Evolutionary conservation across 768 basidiomycete species (phyloP).

Genomic region (Xerocomellus intermedius): DNA sequence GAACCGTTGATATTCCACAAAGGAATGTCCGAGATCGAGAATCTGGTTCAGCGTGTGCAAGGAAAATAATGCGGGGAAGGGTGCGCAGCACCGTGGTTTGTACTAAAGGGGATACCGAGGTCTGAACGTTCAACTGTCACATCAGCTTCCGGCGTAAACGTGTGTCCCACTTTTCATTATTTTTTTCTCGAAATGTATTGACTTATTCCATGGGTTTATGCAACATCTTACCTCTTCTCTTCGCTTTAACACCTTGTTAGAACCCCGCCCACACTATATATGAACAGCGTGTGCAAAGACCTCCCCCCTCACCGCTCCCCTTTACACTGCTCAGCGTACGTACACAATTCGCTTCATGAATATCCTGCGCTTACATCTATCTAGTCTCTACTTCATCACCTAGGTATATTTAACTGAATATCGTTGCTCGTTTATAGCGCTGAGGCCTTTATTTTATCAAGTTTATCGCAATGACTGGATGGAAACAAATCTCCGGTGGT

Average conservation of each 20-base stretch:
- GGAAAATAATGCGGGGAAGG: too few relatives aligned
- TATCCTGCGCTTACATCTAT: not conserved
- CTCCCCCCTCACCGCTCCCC: not conserved
- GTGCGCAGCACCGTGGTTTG: too few relatives aligned
- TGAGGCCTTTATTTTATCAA: not conserved
- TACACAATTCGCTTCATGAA: not conserved
- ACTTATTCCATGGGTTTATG: not conserved
- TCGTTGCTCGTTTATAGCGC: not conserved
- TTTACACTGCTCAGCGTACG: not conserved
- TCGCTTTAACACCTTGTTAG: not conserved
- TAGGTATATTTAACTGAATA: not conserved
- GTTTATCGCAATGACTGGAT: not conserved
- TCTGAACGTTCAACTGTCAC: too few relatives aligned
- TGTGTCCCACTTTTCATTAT: too few relatives aligned
- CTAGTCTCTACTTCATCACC: not conserved
- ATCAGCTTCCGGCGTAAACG: too few relatives aligned
- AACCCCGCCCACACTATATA: not conserved
- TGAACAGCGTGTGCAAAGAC: not conserved
- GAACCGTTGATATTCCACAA: too few relatives aligned
- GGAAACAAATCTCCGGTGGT: not conserved
- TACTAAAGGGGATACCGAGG: too few relatives aligned
- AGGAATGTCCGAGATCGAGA: too few relatives aligned
- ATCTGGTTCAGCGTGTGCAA: too few relatives aligned
- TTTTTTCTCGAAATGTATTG: too few relatives aligned
- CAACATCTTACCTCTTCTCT: too few relatives aligned